Conservation (phyloP, 164 flowering plant species). For the Litsea cubeba region DNA sequence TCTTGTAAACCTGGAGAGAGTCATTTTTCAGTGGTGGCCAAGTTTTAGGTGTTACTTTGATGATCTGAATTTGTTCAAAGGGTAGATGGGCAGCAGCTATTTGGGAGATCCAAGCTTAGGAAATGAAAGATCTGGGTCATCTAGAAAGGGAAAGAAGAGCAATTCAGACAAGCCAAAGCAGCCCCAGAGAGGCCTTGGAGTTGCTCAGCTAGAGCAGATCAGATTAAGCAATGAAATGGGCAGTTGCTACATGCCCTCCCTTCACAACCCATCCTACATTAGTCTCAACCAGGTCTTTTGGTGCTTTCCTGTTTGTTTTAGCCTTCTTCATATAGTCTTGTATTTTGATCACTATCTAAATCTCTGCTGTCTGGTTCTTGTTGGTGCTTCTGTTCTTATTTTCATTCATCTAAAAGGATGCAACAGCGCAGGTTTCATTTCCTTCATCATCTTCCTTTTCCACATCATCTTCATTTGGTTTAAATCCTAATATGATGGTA, state of each 20-base stretch:
- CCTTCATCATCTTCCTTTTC: constrained; percentile 34
- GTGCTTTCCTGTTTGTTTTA: neutral
- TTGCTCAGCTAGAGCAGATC: constrained; percentile 93
- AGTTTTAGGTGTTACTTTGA: neutral
- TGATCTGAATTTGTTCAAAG: neutral
- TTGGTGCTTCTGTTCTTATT: neutral
- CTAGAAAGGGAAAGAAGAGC: constrained; percentile 67
- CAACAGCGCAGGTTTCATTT: constrained; percentile 35
- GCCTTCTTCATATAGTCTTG: neutral
- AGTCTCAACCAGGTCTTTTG: constrained; percentile 33
- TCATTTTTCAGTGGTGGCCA: neutral
- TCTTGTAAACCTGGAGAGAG: neutral
- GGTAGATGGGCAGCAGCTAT: constrained; percentile 50
- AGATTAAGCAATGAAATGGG: constrained; percentile 67
- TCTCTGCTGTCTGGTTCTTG: neutral
- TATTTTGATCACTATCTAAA: neutral
- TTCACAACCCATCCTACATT: constrained; percentile 23
- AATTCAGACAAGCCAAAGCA: constrained; percentile 77
- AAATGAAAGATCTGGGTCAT: constrained; percentile 42
- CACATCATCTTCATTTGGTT: constrained; percentile 31
- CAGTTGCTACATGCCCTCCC: constrained; percentile 26
- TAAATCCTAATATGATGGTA: constrained; percentile 50
- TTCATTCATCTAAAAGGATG: constrained; percentile 31
- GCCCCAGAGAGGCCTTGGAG: constrained; percentile 95
- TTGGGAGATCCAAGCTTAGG: constrained; percentile 59